These are phyloP conservation scores for Solanum hybrid DNA, from an alignment of 305 asterid genomes.

Conservation along the genomic window DNA sequence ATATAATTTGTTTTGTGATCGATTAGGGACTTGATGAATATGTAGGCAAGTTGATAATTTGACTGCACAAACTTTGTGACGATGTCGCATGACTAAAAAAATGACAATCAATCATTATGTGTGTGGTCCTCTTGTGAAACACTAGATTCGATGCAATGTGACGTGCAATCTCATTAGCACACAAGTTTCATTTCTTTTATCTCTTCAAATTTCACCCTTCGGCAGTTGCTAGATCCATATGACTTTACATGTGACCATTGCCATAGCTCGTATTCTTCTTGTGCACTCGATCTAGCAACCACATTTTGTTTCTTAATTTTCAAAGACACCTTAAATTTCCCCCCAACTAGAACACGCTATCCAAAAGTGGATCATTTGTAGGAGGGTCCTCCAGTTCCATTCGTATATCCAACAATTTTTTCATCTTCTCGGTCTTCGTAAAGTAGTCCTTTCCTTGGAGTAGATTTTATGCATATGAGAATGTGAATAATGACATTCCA, in stretches of 20 bases:
- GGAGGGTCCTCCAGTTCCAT: not conserved
- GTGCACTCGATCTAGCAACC: not conserved
- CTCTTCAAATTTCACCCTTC: not conserved
- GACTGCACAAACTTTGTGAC: not conserved
- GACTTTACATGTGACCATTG: not conserved
- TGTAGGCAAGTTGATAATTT: not conserved
- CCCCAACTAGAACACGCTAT: not conserved
- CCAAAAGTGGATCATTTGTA: not conserved
- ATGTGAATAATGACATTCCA: not conserved
- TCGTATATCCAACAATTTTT: not conserved
- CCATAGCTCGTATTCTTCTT: not conserved
- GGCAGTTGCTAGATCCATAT: not conserved
- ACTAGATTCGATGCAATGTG: not conserved
- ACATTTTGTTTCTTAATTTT: not conserved
- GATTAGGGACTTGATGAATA: not conserved
- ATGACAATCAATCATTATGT: not conserved
- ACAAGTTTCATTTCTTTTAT: not conserved
- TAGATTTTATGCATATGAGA: not conserved
- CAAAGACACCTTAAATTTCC: not conserved
- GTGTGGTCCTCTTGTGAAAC: not conserved
- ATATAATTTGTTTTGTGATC: not conserved
- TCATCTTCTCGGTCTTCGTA: not conserved
- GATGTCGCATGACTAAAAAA: not conserved
- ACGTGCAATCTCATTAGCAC: not conserved
- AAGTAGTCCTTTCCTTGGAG: not conserved